These are phyloP conservation scores for Fonsecaea multimorphosa DNA, from an alignment of 2,329 filamentous ascomycete species.

Conservation along the genomic window DNA sequence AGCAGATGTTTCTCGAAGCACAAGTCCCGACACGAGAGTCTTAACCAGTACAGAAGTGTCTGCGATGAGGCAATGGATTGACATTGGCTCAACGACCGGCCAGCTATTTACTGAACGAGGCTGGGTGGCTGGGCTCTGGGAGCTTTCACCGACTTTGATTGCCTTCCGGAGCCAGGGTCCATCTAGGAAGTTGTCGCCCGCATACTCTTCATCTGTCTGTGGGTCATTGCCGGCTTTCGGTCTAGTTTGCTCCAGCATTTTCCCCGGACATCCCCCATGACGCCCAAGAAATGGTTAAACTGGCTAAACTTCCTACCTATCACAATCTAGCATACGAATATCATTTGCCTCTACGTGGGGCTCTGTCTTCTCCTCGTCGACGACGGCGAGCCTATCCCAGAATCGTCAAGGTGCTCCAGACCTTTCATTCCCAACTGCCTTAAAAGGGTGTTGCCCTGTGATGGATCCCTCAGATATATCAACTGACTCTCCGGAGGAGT, in stretches of 20 bases:
- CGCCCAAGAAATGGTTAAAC: conserved; percentile 4
- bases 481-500: conserved; percentile 2
- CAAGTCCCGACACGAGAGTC: background rate
- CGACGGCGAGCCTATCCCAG: conserved; percentile 1
- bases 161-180: background rate
- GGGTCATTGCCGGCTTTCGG: conserved; percentile 33
- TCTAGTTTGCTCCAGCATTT: conserved; percentile 28
- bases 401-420: conserved; percentile 9
- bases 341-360: conserved; percentile 20
- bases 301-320: conserved; percentile 13
- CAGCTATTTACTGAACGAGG: conserved; percentile 13
- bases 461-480: conserved; percentile 21
- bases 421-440: conserved; percentile 15
- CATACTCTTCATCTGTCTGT: conserved; percentile 1
- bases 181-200: conserved; percentile 3
- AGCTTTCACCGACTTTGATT: conserved; percentile 6
- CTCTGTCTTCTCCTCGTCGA: background rate
- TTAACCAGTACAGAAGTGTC: background rate
- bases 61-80: conserved; percentile 17
- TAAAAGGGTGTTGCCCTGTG: conserved; percentile 2
- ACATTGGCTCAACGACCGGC: background rate
- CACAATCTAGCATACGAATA: conserved; percentile 8
- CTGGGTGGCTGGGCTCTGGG: conserved; percentile 14
- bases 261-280: conserved; percentile 25
- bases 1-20: background rate